phyloP scores from a whole-genome alignment of 495 filamentous ascomycete species.

The Hyaloscypha variabilis region DNA sequence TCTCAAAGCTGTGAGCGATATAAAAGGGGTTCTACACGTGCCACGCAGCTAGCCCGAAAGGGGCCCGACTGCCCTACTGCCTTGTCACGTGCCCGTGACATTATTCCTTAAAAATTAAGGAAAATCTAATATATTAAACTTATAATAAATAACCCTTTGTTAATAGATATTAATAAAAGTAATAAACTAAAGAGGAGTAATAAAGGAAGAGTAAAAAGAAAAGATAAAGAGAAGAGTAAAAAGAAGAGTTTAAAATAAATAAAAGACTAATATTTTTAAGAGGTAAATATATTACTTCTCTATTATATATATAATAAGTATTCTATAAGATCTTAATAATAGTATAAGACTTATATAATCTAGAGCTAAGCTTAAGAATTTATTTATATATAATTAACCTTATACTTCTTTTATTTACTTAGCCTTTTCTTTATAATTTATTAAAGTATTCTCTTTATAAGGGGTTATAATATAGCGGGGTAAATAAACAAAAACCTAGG shows the following conservation, averaged over 20 bases:
- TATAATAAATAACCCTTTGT: conserved; percentile 1
- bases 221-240: background rate
- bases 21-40: too few species aligned
- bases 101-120: conserved; percentile 1
- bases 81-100: too few species aligned
- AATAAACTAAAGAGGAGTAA: background rate
- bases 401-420: too few species aligned
- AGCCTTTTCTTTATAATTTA: too few species aligned
- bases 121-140: conserved; percentile 5
- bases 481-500: too few species aligned
- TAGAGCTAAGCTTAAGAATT: background rate
- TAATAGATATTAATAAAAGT: conserved; percentile 1
- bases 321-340: too few species aligned
- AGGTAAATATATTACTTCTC: background rate
- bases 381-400: background rate
- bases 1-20: too few species aligned
- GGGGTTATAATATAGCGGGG: too few species aligned
- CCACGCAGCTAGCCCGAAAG: too few species aligned
- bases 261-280: background rate
- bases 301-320: too few species aligned
- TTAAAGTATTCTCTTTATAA: too few species aligned
- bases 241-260: background rate
- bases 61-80: too few species aligned
- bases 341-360: background rate
- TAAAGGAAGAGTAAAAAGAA: background rate